Conservation (phyloP, 2,329 filamentous ascomycete genomes). For the Pseudopithomyces chartarum region DNA sequence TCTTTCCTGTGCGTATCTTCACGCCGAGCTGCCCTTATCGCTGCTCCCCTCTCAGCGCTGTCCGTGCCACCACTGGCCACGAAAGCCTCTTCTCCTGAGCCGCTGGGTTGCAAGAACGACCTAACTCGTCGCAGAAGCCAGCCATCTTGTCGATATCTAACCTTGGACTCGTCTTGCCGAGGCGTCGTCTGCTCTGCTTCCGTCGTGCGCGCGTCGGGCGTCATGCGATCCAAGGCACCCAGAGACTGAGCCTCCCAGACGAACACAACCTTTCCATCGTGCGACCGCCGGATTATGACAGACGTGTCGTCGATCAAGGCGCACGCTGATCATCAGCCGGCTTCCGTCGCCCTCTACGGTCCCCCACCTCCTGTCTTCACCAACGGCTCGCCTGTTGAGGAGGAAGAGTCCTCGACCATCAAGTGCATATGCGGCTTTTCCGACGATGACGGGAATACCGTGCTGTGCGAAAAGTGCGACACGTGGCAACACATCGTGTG, state of each 20-base stretch:
- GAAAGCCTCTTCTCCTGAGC: slow-evolving; percentile 31
- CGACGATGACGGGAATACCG: slow-evolving; percentile 97
- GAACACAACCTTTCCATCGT: slow-evolving; percentile 22
- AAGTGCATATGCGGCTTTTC: slow-evolving; percentile 95
- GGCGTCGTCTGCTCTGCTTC: slow-evolving; percentile 30
- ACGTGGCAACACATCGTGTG: slow-evolving; percentile 99
- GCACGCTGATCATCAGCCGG: slow-evolving; percentile 50
- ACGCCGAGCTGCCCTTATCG: slow-evolving; percentile 27
- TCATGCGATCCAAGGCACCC: slow-evolving; percentile 48
- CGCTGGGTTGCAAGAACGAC: slow-evolving; percentile 17
- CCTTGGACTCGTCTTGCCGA: slow-evolving; percentile 30
- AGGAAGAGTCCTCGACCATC: slow-evolving; percentile 89
- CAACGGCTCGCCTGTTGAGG: slow-evolving; percentile 52
- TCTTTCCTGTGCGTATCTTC: slow-evolving; percentile 15
- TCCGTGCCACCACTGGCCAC: slow-evolving; percentile 31
- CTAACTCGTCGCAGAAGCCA: slow-evolving; percentile 13
- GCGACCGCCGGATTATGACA: slow-evolving; percentile 48
- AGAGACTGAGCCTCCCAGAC: slow-evolving; percentile 42
- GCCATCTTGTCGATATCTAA: slow-evolving; percentile 22
- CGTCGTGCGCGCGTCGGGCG: slow-evolving; percentile 43
- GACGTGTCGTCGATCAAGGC: slow-evolving; percentile 48
- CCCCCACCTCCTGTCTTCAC: slow-evolving; percentile 39
- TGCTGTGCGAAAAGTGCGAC: slow-evolving; percentile 93
- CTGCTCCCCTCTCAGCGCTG: slow-evolving; percentile 20
- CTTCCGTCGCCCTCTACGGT: slow-evolving; percentile 38